phyloP scores from a whole-genome alignment of 169 alveolate genomes.

The Condylostoma magnum region DNA sequence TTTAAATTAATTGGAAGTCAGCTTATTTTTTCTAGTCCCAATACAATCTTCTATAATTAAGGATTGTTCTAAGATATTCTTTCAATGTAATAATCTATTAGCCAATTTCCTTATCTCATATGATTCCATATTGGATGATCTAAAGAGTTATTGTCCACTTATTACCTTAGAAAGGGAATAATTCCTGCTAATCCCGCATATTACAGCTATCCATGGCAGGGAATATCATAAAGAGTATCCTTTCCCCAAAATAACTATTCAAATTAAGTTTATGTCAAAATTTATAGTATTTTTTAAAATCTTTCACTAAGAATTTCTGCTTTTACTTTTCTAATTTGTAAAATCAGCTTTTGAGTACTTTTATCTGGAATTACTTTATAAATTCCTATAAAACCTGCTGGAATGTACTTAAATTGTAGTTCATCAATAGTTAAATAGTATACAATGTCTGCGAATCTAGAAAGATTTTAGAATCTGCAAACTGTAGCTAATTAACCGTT shows the following conservation, averaged over 20 bases:
- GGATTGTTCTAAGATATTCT: constrained; percentile 36
- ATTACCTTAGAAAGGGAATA: constrained; percentile 40
- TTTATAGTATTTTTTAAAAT: too few relatives aligned
- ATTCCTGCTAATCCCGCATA: constrained; percentile 85
- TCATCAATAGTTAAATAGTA: too few relatives aligned
- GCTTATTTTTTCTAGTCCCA: background rate
- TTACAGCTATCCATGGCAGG: constrained; percentile 54
- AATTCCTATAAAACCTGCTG: too few relatives aligned
- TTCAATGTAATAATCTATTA: constrained; percentile 70
- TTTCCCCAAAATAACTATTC: background rate
- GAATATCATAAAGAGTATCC: background rate
- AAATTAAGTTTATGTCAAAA: background rate
- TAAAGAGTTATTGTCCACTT: constrained; percentile 37
- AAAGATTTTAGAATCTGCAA: background rate
- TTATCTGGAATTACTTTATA: too few relatives aligned
- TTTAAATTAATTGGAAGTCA: background rate
- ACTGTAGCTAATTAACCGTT: constrained; percentile 3
- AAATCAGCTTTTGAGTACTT: too few relatives aligned
- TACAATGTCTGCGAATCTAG: background rate
- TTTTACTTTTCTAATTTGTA: too few relatives aligned
- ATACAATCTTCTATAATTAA: background rate
- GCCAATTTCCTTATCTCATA: constrained; percentile 86
- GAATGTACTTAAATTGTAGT: too few relatives aligned
- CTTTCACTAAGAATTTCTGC: too few relatives aligned
- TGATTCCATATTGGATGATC: constrained; percentile 72